These are phyloP conservation scores for Senna tora DNA, from an alignment of 306 rosid species.

Conservation along the genomic window DNA sequence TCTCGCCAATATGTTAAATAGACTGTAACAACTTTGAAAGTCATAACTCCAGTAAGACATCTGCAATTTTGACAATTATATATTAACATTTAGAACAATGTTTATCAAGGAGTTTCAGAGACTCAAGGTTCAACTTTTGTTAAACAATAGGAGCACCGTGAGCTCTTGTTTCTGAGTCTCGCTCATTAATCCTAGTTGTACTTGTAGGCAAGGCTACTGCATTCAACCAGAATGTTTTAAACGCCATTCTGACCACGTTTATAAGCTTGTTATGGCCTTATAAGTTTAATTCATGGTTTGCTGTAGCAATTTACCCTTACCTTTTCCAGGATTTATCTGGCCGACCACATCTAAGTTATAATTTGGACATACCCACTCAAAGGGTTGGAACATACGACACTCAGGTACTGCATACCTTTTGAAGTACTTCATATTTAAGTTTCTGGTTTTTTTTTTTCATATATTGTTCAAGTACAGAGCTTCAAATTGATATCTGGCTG, in stretches of 20 bases:
- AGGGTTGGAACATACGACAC: constrained; percentile 94
- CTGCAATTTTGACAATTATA: not conserved
- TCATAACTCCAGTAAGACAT: not conserved
- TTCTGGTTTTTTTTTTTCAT: constrained; percentile 16
- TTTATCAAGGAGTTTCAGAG: constrained; percentile 1
- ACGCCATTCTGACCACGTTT: constrained; percentile 17
- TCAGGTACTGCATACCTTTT: constrained; percentile 62
- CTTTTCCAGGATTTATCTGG: constrained; percentile 91
- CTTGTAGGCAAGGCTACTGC: constrained; percentile 17
- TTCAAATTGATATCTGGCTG: constrained; percentile 16
- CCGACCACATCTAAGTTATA: constrained; percentile 79
- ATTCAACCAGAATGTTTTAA: constrained; percentile 25
- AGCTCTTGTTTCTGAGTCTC: constrained; percentile 26
- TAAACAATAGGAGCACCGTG: constrained; percentile 4
- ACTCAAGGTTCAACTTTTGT: constrained; percentile 18
- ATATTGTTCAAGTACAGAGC: constrained; percentile 13
- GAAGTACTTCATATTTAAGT: constrained; percentile 10
- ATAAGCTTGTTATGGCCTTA: not conserved
- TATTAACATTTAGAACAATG: constrained; percentile 12
- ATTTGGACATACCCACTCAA: constrained; percentile 79
- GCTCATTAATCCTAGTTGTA: not conserved
- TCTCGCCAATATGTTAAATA: constrained; percentile 15
- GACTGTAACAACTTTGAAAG: constrained; percentile 16
- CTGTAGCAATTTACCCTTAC: constrained; percentile 3
- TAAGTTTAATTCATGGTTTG: constrained; percentile 6